phyloP scores from a whole-genome alignment of 192 early-diverging fungal genomes.

The Kickxella alabastrina region DNA sequence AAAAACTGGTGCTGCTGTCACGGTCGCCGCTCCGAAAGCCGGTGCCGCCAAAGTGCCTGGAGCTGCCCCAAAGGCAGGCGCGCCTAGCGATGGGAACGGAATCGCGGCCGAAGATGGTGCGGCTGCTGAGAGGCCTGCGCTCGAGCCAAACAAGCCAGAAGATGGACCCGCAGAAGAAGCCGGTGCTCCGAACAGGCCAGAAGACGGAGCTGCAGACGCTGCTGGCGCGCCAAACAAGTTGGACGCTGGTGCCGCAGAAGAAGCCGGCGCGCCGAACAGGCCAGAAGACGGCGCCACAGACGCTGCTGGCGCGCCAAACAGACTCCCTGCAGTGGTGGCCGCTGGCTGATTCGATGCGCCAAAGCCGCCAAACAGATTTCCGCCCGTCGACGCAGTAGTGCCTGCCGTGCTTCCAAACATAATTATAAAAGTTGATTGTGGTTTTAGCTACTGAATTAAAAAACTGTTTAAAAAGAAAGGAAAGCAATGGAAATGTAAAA shows the following conservation, averaged over 20 bases:
- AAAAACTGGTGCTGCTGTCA: background rate
- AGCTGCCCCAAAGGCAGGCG: background rate
- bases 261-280: background rate
- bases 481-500: too few species aligned
- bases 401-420: too few species aligned
- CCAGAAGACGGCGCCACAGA: background rate
- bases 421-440: too few species aligned
- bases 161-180: slow-evolving; percentile 1
- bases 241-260: background rate
- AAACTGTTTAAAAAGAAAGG: too few species aligned
- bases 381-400: too few species aligned
- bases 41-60: background rate
- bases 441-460: too few species aligned
- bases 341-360: background rate
- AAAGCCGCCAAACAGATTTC: slow-evolving; percentile 2
- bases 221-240: slow-evolving; percentile 1
- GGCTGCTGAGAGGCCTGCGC: too few species aligned
- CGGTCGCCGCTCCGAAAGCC: background rate
- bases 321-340: background rate
- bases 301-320: slow-evolving; percentile 6
- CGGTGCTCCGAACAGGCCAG: slow-evolving; percentile 3
- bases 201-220: slow-evolving; percentile 6
- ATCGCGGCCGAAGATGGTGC: too few species aligned
- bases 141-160: too few species aligned
- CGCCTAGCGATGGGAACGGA: too few species aligned